phyloP scores from a whole-genome alignment of 2,329 filamentous ascomycete species.

The Colletotrichum chlorophyti region DNA sequence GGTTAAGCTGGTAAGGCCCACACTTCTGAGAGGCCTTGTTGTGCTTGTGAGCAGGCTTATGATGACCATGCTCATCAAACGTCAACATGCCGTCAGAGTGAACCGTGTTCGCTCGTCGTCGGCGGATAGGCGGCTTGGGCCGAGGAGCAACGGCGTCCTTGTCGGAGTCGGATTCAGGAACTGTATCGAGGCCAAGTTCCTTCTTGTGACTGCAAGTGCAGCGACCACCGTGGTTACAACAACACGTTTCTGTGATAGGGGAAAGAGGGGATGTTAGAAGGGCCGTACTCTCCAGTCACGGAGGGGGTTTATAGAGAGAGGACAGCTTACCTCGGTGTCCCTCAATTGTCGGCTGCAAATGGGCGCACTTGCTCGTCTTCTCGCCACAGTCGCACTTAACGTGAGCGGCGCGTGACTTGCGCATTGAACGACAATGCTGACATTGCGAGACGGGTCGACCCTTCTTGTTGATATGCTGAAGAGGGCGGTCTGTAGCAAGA shows the following conservation, averaged over 20 bases:
- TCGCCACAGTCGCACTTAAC: slow-evolving; percentile 97
- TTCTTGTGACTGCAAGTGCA: slow-evolving; percentile 72
- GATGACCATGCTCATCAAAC: slow-evolving; percentile 69
- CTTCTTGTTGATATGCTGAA: slow-evolving; percentile 97
- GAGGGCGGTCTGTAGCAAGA: slow-evolving; percentile 74
- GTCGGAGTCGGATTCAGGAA: slow-evolving; percentile 69
- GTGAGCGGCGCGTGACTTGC: slow-evolving; percentile 94
- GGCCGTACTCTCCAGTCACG: slow-evolving; percentile 34
- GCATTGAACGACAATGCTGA: slow-evolving; percentile 92
- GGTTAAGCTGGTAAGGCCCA: slow-evolving; percentile 66
- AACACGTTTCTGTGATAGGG: slow-evolving; percentile 63
- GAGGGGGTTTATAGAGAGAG: slow-evolving; percentile 32
- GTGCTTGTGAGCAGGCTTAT: slow-evolving; percentile 68
- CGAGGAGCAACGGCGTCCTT: slow-evolving; percentile 44
- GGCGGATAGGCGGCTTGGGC: slow-evolving; percentile 52
- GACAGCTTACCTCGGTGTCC: slow-evolving; percentile 64
- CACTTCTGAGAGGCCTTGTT: slow-evolving; percentile 66
- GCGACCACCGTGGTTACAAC: slow-evolving; percentile 72
- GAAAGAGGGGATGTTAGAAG: slow-evolving; percentile 20
- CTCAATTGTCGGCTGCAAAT: slow-evolving; percentile 63
- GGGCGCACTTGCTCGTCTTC: slow-evolving; percentile 77
- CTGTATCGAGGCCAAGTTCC: slow-evolving; percentile 65
- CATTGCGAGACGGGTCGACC: slow-evolving; percentile 98
- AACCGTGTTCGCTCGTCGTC: slow-evolving; percentile 66
- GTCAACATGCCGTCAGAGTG: slow-evolving; percentile 66